These are phyloP conservation scores for Bisporella sp. DNA, from an alignment of 2,329 filamentous ascomycete species.

Conservation along the genomic window DNA sequence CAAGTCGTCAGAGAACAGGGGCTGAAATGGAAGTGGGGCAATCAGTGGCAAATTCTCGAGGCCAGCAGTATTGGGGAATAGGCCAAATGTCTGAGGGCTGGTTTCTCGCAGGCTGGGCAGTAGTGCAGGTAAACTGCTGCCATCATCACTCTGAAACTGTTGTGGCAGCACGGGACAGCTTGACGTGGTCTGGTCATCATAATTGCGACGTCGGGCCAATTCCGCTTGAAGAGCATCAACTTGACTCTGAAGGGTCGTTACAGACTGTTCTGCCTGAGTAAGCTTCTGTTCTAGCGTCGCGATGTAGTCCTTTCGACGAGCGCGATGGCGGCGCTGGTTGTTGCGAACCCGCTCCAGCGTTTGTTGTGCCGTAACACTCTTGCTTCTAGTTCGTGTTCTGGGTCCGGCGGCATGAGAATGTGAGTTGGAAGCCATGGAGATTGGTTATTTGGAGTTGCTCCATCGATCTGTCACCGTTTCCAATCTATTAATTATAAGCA, in stretches of 20 bases:
- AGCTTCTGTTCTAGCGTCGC: slow-evolving; percentile 30
- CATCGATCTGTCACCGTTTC: slow-evolving; percentile 6
- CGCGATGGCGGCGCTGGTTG: slow-evolving; percentile 44
- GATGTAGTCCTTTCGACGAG: slow-evolving; percentile 34
- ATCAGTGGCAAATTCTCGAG: slow-evolving; percentile 1
- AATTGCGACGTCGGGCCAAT: slow-evolving; percentile 4
- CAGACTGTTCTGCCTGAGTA: slow-evolving; percentile 6
- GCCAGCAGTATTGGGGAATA: slow-evolving; percentile 1
- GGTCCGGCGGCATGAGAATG: not conserved
- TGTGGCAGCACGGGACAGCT: not conserved
- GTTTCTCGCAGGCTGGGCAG: not conserved
- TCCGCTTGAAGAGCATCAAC: slow-evolving; percentile 5
- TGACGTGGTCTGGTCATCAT: slow-evolving; percentile 1
- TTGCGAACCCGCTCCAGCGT: slow-evolving; percentile 36
- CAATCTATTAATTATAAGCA: not conserved
- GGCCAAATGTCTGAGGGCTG: slow-evolving; percentile 5
- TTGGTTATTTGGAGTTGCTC: not conserved
- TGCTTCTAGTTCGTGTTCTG: slow-evolving; percentile 15
- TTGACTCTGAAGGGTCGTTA: slow-evolving; percentile 1
- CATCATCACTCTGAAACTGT: slow-evolving; percentile 1
- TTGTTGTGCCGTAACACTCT: slow-evolving; percentile 15
- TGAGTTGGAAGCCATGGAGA: slow-evolving; percentile 17
- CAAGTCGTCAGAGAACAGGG: slow-evolving; percentile 1
- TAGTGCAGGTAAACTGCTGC: not conserved
- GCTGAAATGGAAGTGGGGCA: not conserved